These are phyloP conservation scores for Mycena kentingensis DNA, from an alignment of 768 basidiomycete genomes.

Conservation along the genomic window DNA sequence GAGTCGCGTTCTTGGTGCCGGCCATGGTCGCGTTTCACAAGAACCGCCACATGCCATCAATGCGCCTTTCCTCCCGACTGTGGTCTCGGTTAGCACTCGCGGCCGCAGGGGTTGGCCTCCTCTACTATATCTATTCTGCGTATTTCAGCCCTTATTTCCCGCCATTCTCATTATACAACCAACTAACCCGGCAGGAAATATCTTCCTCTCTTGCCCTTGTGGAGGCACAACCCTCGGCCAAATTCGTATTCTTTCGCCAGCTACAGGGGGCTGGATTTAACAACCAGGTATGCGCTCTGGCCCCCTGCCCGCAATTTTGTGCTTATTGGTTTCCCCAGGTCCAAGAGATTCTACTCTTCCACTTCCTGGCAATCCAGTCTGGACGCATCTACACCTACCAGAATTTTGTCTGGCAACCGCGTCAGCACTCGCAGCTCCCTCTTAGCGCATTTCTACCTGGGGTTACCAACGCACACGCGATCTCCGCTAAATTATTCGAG, in stretches of 20 bases:
- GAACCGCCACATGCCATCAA: no score
- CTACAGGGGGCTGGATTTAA: conserved; percentile 52
- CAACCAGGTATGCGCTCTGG: conserved; percentile 40
- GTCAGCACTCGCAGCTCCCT: conserved; percentile 42
- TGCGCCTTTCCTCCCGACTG: no score
- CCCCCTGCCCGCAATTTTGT: conserved; percentile 1
- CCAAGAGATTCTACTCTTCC: conserved; percentile 48
- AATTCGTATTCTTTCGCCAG: conserved; percentile 47
- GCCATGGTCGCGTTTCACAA: neutral
- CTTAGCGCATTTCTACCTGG: conserved; percentile 47
- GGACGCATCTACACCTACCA: conserved; percentile 47
- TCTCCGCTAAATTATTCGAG: conserved; percentile 40
- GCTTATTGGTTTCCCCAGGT: conserved; percentile 31
- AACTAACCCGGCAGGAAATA: conserved; percentile 33
- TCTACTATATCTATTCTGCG: conserved; percentile 38
- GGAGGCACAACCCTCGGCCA: conserved; percentile 28
- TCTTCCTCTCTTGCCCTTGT: conserved; percentile 32
- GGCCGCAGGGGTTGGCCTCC: conserved; percentile 17
- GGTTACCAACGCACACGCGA: conserved; percentile 38
- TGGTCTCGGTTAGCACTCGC: no score
- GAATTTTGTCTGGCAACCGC: conserved; percentile 47
- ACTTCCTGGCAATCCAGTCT: conserved; percentile 44
- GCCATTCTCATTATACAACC: conserved; percentile 40
- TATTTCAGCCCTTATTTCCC: conserved; percentile 37
- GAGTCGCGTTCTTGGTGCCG: neutral